phyloP scores from a whole-genome alignment of 1,284 basidiomycete genomes.

The Nidula niveotomentosa region DNA sequence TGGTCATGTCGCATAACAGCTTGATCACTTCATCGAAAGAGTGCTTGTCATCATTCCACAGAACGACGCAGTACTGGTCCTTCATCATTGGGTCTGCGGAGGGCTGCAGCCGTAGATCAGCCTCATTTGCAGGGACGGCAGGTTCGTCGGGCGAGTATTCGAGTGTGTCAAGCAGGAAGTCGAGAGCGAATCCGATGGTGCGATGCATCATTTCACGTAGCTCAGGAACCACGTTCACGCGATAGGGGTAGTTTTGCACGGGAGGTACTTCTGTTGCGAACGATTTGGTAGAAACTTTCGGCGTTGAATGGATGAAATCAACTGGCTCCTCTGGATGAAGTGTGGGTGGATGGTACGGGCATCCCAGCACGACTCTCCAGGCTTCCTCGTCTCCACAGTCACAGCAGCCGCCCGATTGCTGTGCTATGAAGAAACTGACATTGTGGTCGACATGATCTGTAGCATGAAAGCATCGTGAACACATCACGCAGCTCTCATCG shows the following conservation, averaged over 20 bases:
- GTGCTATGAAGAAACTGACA: slow-evolving; percentile 88
- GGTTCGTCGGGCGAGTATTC: slow-evolving; percentile 86
- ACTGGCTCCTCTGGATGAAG: slow-evolving; percentile 21
- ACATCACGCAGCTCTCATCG: slow-evolving; percentile 88
- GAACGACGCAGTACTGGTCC: slow-evolving; percentile 81
- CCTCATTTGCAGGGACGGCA: slow-evolving; percentile 64
- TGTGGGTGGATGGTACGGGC: slow-evolving; percentile 65
- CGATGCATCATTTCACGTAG: slow-evolving; percentile 72
- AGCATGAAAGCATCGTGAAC: slow-evolving; percentile 84
- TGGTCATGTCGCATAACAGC: slow-evolving; percentile 71
- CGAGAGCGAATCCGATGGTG: slow-evolving; percentile 77
- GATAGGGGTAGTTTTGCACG: slow-evolving; percentile 57
- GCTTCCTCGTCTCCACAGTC: slow-evolving; percentile 92
- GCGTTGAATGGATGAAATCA: slow-evolving; percentile 29
- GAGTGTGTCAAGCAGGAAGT: slow-evolving; percentile 85
- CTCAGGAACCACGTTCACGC: slow-evolving; percentile 57
- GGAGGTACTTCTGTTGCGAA: slow-evolving; percentile 52
- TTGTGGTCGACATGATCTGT: slow-evolving; percentile 86
- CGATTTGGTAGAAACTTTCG: slow-evolving; percentile 28
- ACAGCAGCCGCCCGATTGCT: slow-evolving; percentile 89
- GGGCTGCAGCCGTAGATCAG: slow-evolving; percentile 70
- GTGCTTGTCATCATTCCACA: slow-evolving; percentile 99
- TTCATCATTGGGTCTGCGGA: slow-evolving; percentile 74
- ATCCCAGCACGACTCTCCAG: slow-evolving; percentile 70
- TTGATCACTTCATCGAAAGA: slow-evolving; percentile 89